Evolutionary conservation across 176 grass and related monocot species (phyloP), one percentile per base, ranked within the genome.

Genomic region (Triticum timopheevii): DNA sequence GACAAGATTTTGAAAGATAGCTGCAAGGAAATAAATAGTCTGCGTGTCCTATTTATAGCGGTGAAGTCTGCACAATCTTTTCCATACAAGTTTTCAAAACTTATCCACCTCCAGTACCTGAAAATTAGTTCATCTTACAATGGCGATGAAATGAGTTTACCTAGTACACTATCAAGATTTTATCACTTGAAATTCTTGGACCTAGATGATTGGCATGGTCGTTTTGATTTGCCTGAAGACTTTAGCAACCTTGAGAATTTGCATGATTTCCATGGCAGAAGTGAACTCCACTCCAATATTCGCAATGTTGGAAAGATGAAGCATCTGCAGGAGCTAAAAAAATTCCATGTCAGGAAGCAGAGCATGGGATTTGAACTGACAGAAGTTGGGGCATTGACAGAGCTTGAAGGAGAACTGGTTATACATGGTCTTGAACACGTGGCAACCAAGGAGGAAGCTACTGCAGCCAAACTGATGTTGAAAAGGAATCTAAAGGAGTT

Each of bases 101-200:
- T 64, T 5, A 64, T 64, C 3, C 61, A 64, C 61, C 61, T 64
- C 23, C 61, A 28, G 4, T 64, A 64, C 61, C 23, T 64, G 24
- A 64, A 64, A 64, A 27, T 64, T 64, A 64, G 0, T 28, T 64
- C 61, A 64, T 1, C 61, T 27, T 2, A 13, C 10, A 0, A 2
- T 7, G 23, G 27, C 2, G 0, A 0, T 1, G 23, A 27, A 64
- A 12, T 64, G 24, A 64, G 11, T 0, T 64, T 64, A 6, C 61
- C 61, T 63, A 0, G 49, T 17, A 16, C 49, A 17, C 4, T 17
- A 17, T 50, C 49, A 50, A 50, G 13, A 50, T 50, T 50, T 50
- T 50, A 50, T 50, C 49, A 50, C 49, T 50, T 50, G 13, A 50
- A 50, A 50, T 50, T 50, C 47, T 16, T 50, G 47, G 47, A 50